Conservation (phyloP, 257 asterid species). For the Penstemon davidsonii region DNA sequence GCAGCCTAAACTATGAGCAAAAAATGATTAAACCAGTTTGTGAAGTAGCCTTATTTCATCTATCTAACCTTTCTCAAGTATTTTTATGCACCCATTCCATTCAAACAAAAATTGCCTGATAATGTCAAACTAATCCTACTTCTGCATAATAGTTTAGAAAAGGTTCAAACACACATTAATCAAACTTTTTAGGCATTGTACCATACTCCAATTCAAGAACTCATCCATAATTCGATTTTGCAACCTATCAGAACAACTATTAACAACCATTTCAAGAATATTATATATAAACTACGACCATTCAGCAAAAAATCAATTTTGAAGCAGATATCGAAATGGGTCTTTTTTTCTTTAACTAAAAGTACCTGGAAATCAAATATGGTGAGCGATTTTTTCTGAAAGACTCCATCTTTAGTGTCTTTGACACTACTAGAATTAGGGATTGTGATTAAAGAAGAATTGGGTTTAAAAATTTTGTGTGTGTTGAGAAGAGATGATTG, state of each 20-base stretch:
- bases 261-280: neutral
- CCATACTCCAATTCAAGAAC: too few species aligned
- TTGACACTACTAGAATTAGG: constrained; percentile 29
- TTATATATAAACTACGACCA: neutral
- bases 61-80: too few species aligned
- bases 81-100: too few species aligned
- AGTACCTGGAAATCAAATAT: constrained; percentile 34
- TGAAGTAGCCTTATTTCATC: too few species aligned
- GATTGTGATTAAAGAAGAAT: constrained; percentile 25
- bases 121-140: too few species aligned
- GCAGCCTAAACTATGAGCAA: too few species aligned
- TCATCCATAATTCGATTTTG: neutral
- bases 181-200: too few species aligned
- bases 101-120: too few species aligned
- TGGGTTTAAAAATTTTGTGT: constrained; percentile 33
- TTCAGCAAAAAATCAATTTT: constrained; percentile 29
- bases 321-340: neutral
- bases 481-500: neutral
- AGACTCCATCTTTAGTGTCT: constrained; percentile 5
- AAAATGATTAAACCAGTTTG: too few species aligned
- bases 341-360: neutral
- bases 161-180: too few species aligned
- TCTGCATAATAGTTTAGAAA: too few species aligned
- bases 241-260: neutral
- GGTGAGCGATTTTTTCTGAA: constrained; percentile 17